Base-by-base conservation (phyloP, 23 red algal genomes). In the Agarophyton chilense region DNA sequence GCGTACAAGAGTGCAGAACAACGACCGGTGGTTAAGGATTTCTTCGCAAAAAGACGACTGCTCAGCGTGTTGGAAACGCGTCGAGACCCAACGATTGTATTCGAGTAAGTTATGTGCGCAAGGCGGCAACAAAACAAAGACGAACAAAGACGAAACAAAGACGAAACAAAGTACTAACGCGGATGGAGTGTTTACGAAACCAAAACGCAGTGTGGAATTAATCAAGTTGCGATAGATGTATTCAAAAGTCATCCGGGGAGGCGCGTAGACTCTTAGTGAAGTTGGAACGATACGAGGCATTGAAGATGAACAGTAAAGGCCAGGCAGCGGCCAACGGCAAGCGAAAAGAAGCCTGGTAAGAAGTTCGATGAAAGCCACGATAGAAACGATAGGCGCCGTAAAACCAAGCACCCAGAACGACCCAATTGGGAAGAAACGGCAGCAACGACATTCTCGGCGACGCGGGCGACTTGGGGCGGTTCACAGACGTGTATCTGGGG, bases 1-100 rank as follows among this genome's bases (percentile, higher is more conserved):
- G 82, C 70, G 19, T 94, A 94, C 54, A 83, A 65, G 34, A 77
- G 72, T 26, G 49, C 74, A 54, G 82, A 94, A 46, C 79, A 68
- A 29, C 25, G 46, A 0, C 88, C 88, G 12, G 33, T 42, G 10
- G 77, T 91, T 13, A 91, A 52, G 34, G 88, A 91, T 14, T 91
- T 91, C 51, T 91, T 91, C 42, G 74, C 88, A 41, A 44, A 63
- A 35, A 51, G 92, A 58, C 86, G 92, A 39, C 54, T 94, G 41
- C 42, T 87, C 0, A 87, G 81, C 52, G 92, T 94, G 60, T 45
- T 94, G 82, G 84, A 94, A 52, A 94, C 92, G 26, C 51, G 78
- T 22, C 78, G 92, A n/a, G 92, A 94, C 61, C 61, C 85, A 16
- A 94, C 92, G 18, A 88, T 94, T 13, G 92, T 94, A 14, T 86